A percentile compares a stretch with the other conserved stretches of the same genome.
Evolutionary conservation across 228 moss, liverwort and hornwort genomes (phyloP).

Genomic region (Sphagnum magellanicum): DNA sequence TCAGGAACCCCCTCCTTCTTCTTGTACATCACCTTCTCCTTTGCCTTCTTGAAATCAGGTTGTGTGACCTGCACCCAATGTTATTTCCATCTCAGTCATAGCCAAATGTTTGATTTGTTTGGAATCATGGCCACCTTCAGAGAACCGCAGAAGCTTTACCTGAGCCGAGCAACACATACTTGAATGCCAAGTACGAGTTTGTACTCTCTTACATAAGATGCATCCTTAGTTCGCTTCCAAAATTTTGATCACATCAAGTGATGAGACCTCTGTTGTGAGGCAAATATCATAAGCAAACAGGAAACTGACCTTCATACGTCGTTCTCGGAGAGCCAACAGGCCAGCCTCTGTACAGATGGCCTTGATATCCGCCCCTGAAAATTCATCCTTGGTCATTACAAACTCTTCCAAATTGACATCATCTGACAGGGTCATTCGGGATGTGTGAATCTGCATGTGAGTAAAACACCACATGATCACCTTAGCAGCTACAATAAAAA

Average conservation of each 20-base stretch:
- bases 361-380: conserved; percentile 94
- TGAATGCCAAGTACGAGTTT: no score
- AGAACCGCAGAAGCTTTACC: no score
- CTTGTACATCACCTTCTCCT: conserved; percentile 99
- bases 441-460: conserved; percentile 77
- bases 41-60: conserved; percentile 85
- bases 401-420: conserved; percentile 98
- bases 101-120: background rate
- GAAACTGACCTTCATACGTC: conserved; percentile 75
- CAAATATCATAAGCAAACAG: background rate
- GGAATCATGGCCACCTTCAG: conserved; percentile 1
- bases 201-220: no score
- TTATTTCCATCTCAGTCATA: background rate
- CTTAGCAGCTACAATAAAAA: background rate
- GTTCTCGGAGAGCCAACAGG: conserved; percentile 84
- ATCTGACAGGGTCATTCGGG: conserved; percentile 89
- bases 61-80: conserved; percentile 68
- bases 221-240: background rate
- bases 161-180: no score
- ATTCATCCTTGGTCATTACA: conserved; percentile 97
- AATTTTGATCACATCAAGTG: background rate
- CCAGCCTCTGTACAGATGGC: conserved; percentile 98
- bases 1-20: conserved; percentile 99
- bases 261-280: background rate
- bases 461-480: background rate